These are phyloP conservation scores for Mortierella sp. DNA, from an alignment of 371 early-diverging fungal species.

Conservation along the genomic window DNA sequence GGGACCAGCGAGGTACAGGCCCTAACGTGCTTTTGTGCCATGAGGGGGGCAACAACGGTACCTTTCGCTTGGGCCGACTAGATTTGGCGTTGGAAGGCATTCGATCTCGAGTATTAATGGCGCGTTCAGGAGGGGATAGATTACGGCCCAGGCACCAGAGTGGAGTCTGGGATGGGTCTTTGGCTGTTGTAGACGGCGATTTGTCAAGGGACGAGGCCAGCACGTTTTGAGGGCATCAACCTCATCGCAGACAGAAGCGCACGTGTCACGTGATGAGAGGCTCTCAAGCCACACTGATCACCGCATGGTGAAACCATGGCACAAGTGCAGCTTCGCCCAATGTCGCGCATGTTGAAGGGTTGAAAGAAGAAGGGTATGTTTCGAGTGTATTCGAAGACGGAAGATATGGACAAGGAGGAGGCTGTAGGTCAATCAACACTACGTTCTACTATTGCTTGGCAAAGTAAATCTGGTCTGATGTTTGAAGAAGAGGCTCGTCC, in stretches of 20 bases:
- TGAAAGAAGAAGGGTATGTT: too few relatives aligned
- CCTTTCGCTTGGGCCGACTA: slow-evolving; percentile 50
- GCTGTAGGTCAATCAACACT: too few relatives aligned
- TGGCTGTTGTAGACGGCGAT: slow-evolving; percentile 11
- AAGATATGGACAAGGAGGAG: too few relatives aligned
- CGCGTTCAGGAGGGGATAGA: slow-evolving; percentile 32
- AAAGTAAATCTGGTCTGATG: slow-evolving; percentile 1
- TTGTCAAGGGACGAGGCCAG: neutral
- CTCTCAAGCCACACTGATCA: too few relatives aligned
- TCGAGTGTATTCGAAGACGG: too few relatives aligned
- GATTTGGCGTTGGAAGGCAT: slow-evolving; percentile 45
- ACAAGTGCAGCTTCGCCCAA: neutral
- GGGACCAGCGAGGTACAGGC: neutral
- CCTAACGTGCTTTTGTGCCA: neutral
- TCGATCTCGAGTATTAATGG: slow-evolving; percentile 30
- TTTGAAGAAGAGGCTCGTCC: neutral
- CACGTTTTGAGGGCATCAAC: too few relatives aligned
- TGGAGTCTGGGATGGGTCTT: slow-evolving; percentile 5
- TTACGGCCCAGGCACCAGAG: slow-evolving; percentile 14
- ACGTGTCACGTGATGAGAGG: too few relatives aligned
- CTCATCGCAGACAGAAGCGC: too few relatives aligned
- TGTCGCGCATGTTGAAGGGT: neutral
- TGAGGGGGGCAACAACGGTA: slow-evolving; percentile 10
- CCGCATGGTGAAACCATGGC: neutral
- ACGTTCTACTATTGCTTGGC: slow-evolving; percentile 12